Evolutionary conservation across 331 rosid species (phyloP), one percentile per base, ranked within the genome.

Genomic region (Quercus phellos): DNA sequence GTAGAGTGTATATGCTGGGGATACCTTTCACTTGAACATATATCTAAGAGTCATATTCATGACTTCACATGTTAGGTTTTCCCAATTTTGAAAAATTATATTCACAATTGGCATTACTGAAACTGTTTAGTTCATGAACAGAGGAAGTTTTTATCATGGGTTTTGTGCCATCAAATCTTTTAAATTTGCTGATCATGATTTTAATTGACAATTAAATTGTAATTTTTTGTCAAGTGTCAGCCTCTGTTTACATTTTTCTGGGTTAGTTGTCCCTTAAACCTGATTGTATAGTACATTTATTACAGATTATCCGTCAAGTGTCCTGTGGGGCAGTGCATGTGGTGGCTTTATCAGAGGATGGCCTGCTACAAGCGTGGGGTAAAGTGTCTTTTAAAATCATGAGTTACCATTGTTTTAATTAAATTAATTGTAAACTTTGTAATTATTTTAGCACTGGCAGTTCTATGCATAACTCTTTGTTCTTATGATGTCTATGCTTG

Each of bases 331-430:
- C 97, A 80, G 96, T 86, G 68, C 98, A 94, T 69, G 91, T 78
- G 72, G 90, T 89, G 80, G 98, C 93, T 75, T 83, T 89, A 81
- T 94, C 98, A 13, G 94, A 88, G 74, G 97, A 92, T 46, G 98
- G 98, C 74, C 80, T 84, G 22, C 77, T 92, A 75, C 98, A 92
- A 82, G 96, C 98, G 58, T 92, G 98, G 98, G 98, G 97, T 94
- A 84, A 77, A 61, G 83, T 14, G 71, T 56, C 70, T 64, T 78
- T 77, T 78, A 56, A 50, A 22, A 66, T 80, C 56, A 60, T 61
- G 1, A 60, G 18, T 74, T 55, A 24, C 67, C 63, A 55, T 38
- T 78, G 9, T 67, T 19, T 60, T 17, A 29, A 66, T 24, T 11
- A 46, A 61, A 5, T 56, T 22, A 24, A 60, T 56, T 72, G 43